phyloP scores from a whole-genome alignment of 768 basidiomycete species.

The Leccinum fibrillosum region DNA sequence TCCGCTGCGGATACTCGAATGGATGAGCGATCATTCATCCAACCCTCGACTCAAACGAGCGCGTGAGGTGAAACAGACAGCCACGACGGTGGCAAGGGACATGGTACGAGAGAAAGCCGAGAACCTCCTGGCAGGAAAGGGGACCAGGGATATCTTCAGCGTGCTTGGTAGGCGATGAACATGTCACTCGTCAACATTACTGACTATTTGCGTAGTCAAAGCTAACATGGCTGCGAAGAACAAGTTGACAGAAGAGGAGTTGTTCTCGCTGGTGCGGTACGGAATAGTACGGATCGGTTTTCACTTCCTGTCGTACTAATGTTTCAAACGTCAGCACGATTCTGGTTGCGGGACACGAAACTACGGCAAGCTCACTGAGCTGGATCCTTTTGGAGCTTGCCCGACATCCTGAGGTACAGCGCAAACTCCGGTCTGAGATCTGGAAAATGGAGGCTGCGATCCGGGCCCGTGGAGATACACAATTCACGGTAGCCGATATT shows the following conservation, averaged over 20 bases:
- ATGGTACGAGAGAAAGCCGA: constrained; percentile 18
- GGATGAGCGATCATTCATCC: constrained; percentile 29
- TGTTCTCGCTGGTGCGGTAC: constrained; percentile 20
- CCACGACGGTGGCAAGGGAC: constrained; percentile 9
- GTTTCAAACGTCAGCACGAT: constrained; percentile 36
- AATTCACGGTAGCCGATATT: constrained; percentile 38
- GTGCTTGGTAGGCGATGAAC: constrained; percentile 36
- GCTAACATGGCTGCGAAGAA: constrained; percentile 28
- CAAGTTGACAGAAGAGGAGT: constrained; percentile 20
- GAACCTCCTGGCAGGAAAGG: constrained; percentile 12
- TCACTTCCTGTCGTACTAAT: background rate
- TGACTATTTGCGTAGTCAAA: constrained; percentile 14
- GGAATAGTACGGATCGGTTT: background rate
- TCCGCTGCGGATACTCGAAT: constrained; percentile 27
- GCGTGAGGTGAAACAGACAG: constrained; percentile 6
- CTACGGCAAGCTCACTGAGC: constrained; percentile 52
- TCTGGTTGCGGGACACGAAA: constrained; percentile 55
- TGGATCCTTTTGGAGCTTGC: constrained; percentile 68
- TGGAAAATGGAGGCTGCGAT: constrained; percentile 7
- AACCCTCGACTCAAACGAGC: constrained; percentile 17
- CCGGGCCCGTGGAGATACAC: constrained; percentile 7
- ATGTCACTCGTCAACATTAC: background rate
- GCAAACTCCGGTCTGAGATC: constrained; percentile 45
- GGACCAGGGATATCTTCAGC: constrained; percentile 21
- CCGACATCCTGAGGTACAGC: constrained; percentile 53